Evolutionary conservation across 129 eudicot species (phyloP).

Genomic region (Deinandra increscens): DNA sequence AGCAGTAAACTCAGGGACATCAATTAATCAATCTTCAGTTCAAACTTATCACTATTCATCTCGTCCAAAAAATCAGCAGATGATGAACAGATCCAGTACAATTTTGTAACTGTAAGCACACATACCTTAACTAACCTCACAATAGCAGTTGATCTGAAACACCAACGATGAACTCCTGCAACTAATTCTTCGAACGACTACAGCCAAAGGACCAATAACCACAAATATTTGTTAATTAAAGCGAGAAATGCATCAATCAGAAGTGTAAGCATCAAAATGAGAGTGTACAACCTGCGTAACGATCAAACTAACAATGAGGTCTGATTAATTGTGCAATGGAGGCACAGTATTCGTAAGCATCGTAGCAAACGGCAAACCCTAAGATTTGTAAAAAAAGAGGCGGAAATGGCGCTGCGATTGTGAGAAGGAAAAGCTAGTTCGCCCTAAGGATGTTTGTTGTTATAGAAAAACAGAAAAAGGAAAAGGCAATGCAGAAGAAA

Average conservation of each 20-base stretch:
- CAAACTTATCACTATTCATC: too few relatives aligned
- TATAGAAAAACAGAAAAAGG: too few relatives aligned
- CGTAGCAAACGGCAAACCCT: too few relatives aligned
- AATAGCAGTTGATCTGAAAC: not conserved
- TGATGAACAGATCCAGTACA: not conserved
- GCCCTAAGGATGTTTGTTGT: too few relatives aligned
- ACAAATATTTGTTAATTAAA: not conserved
- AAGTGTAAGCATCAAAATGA: not conserved
- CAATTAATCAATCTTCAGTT: not conserved
- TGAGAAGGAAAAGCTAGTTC: slow-evolving; percentile 4
- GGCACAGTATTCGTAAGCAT: too few relatives aligned
- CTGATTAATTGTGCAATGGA: not conserved
- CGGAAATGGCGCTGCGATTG: not conserved
- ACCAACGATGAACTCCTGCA: not conserved
- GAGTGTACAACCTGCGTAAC: not conserved
- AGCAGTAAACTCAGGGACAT: not conserved
- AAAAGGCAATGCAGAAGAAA: not conserved
- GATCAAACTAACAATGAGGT: slow-evolving; percentile 5
- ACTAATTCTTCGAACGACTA: not conserved
- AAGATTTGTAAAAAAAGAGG: not conserved
- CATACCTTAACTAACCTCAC: slow-evolving; percentile 19
- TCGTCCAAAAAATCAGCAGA: slow-evolving; percentile 1
- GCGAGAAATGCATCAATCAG: not conserved
- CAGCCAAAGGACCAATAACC: not conserved
- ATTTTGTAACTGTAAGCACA: not conserved